Evolutionary conservation across 345 rosid species (phyloP).

Genomic region (Pistacia vera): DNA sequence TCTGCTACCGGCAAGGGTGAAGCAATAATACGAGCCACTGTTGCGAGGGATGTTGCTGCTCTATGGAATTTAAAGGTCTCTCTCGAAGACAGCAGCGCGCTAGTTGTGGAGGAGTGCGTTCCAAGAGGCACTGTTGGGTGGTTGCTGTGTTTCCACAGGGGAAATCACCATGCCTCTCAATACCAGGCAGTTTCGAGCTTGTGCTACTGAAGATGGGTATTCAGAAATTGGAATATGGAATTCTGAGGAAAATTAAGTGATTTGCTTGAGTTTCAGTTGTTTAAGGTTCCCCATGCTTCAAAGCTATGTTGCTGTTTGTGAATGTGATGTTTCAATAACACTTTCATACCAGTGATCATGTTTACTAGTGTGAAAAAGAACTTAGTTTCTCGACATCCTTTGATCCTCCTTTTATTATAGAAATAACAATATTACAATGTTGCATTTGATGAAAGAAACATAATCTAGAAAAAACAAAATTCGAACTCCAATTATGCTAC

Average conservation of each 20-base stretch:
- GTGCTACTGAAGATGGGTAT: constrained; percentile 87
- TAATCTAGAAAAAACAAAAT: too few relatives aligned
- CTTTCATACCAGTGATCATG: too few relatives aligned
- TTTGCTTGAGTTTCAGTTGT: constrained; percentile 1
- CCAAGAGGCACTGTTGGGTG: constrained; percentile 68
- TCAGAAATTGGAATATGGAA: constrained; percentile 75
- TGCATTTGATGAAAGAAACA: too few relatives aligned
- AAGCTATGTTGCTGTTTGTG: too few relatives aligned
- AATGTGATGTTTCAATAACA: too few relatives aligned
- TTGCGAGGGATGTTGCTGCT: constrained; percentile 93
- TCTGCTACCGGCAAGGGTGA: constrained; percentile 95
- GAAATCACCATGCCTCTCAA: constrained; percentile 87
- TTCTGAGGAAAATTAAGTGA: constrained; percentile 26
- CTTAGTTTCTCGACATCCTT: too few relatives aligned
- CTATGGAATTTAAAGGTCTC: constrained; percentile 90
- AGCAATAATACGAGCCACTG: constrained; percentile 74
- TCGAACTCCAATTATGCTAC: too few relatives aligned
- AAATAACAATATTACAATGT: too few relatives aligned
- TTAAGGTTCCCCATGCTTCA: too few relatives aligned
- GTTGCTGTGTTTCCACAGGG: constrained; percentile 82
- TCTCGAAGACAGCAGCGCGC: constrained; percentile 79
- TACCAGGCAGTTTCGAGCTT: constrained; percentile 93
- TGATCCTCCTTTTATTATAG: too few relatives aligned
- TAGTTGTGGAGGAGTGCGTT: constrained; percentile 52
- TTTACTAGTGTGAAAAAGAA: too few relatives aligned